Base-by-base conservation (phyloP, 2,329 filamentous ascomycete genomes). In the Emericellopsis atlantica region DNA sequence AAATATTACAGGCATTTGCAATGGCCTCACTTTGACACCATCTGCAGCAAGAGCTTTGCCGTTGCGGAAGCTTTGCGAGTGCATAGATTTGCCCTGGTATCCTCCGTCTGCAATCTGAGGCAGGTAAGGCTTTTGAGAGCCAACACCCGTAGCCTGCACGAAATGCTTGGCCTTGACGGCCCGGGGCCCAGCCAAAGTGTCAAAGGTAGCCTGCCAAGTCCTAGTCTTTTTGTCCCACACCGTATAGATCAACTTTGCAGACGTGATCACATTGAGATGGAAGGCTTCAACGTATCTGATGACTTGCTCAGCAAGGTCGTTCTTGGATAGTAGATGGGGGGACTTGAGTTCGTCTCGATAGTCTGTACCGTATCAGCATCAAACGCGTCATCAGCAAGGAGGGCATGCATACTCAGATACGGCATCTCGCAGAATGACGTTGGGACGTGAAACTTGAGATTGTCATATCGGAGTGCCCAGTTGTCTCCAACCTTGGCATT, bases 391-490 rank as follows among this genome's bases (percentile, higher is more conserved):
- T 12, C 31, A 32, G 4, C 4, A 15, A n/a, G 34, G 34, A 15
- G 34, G 34, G 53, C 16, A 6, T 10, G 29, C 38, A 12, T 26
- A 41, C 36, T 16, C 15, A 41, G 12, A 16, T 16, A 50, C 0
- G 56, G 51, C 14, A 42, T 6, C 14, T 42, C 36, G 40, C 40
- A 42, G 26, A 42, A 42, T 10, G 40, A 42, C 1, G 59, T 62
- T 5, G 57, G 56, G 3, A 64, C 45, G 40, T 67, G 64, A 32
- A 67, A 62, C n/a, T 47, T 45, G 41, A 64, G 29, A 36, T 46
- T 56, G 39, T 65, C 61, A 37, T 66, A 65, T 2, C 62, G 55
- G 4, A 49, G 43, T 1, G 49, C 48, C 63, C 62, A 66, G 43
- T 60, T 65, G 43, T 65, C 62, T 2, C 62, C 62, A 0, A 56